A percentile compares a stretch with the other conserved stretches of the same genome.
These are phyloP conservation scores for Podospora pseudoanserina DNA, from an alignment of 495 filamentous ascomycete species.

Conservation along the genomic window DNA sequence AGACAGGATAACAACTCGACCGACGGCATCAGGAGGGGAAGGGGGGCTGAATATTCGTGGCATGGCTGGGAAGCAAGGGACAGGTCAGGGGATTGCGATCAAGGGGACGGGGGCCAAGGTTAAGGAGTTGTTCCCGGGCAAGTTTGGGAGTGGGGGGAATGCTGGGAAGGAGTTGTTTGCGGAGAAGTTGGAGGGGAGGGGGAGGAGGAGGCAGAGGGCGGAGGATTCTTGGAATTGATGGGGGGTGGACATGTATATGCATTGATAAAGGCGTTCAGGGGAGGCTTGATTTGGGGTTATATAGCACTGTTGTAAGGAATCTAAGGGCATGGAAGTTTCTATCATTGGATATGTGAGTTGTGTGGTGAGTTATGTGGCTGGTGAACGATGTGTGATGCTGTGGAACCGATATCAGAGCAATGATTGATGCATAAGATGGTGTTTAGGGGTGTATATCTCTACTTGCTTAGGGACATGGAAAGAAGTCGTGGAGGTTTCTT, in stretches of 20 bases:
- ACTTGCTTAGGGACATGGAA: too few species aligned
- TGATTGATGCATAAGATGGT: too few species aligned
- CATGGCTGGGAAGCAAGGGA: slow-evolving; percentile 43
- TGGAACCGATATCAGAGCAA: too few species aligned
- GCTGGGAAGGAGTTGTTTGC: slow-evolving; percentile 69
- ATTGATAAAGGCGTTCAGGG: neutral
- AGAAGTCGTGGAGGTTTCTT: too few species aligned
- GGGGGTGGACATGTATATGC: neutral
- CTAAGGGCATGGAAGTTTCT: too few species aligned
- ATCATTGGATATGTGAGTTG: too few species aligned
- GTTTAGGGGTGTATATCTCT: too few species aligned
- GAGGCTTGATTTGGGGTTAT: too few species aligned
- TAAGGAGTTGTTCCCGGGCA: slow-evolving; percentile 69
- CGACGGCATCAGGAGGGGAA: slow-evolving; percentile 5
- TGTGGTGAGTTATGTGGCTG: too few species aligned
- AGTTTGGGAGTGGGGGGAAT: slow-evolving; percentile 50
- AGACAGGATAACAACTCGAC: slow-evolving; percentile 38
- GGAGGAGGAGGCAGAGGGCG: slow-evolving; percentile 47
- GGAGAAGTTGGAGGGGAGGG: slow-evolving; percentile 46
- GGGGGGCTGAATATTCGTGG: slow-evolving; percentile 61
- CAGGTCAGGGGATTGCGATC: slow-evolving; percentile 61
- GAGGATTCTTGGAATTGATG: slow-evolving; percentile 54
- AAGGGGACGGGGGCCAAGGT: slow-evolving; percentile 57
- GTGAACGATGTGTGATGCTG: too few species aligned
- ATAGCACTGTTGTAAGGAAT: too few species aligned